Evolutionary conservation across 805 yeast genomes (phyloP).

Genomic region (Dipodascus albidus): DNA sequence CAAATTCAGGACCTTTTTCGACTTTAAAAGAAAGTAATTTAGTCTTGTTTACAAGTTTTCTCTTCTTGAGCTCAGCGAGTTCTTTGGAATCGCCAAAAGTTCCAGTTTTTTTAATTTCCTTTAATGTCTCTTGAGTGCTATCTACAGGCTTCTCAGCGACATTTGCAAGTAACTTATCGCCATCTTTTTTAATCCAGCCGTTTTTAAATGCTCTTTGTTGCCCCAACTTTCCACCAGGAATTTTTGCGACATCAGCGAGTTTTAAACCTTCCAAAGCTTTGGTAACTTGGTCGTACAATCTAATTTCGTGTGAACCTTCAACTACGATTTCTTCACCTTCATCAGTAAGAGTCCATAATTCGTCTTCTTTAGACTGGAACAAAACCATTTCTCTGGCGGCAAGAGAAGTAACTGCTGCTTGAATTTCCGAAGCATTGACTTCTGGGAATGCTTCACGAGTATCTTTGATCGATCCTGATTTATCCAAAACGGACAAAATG

Average conservation of each 20-base stretch:
- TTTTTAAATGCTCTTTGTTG: conserved; percentile 97
- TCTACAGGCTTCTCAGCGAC: conserved; percentile 45
- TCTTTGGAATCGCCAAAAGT: conserved; percentile 49
- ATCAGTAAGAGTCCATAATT: conserved; percentile 58
- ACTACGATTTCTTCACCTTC: conserved; percentile 75
- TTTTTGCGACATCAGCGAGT: conserved; percentile 50
- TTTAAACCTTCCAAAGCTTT: conserved; percentile 69
- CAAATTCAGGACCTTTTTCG: conserved; percentile 74
- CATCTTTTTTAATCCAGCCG: conserved; percentile 89
- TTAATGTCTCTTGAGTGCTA: conserved; percentile 52
- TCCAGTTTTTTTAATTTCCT: conserved; percentile 45
- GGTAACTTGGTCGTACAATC: conserved; percentile 61
- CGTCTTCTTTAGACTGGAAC: conserved; percentile 63
- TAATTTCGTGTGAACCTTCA: conserved; percentile 84
- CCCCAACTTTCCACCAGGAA: conserved; percentile 70
- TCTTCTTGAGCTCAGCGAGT: conserved; percentile 79
- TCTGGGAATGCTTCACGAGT: conserved; percentile 58
- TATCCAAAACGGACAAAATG: conserved; percentile 55
- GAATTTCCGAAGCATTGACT: conserved; percentile 24
- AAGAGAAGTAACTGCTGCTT: conserved; percentile 76
- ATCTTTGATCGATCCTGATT: conserved; percentile 41
- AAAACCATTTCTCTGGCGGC: conserved; percentile 73
- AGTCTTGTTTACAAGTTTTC: conserved; percentile 66
- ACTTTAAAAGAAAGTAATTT: conserved; percentile 69
- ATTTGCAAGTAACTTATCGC: conserved; percentile 58